Evolutionary conservation across 495 filamentous ascomycete genomes (phyloP).

Genomic region (Oidiodendron maius): DNA sequence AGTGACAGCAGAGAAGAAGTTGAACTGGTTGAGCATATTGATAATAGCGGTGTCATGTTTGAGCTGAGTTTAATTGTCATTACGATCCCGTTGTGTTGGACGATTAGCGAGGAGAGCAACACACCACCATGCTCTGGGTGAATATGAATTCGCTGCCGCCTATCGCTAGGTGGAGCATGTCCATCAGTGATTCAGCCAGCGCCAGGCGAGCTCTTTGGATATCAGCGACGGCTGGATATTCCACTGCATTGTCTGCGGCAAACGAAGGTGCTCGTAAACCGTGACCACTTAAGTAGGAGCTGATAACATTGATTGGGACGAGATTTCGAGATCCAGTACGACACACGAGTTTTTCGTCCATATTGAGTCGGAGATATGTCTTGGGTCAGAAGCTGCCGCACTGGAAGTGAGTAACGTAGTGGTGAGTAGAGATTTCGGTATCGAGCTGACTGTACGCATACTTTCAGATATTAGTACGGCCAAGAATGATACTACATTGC

Average conservation of each 20-base stretch:
- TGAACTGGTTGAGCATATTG: conserved; percentile 26
- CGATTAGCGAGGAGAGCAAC: background rate
- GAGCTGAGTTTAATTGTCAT: conserved; percentile 1
- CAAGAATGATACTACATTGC: no score
- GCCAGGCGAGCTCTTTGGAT: background rate
- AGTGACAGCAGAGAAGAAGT: conserved; percentile 29
- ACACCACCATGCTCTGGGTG: background rate
- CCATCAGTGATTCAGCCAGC: background rate
- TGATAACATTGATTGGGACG: background rate
- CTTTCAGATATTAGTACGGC: no score
- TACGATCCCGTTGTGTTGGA: background rate
- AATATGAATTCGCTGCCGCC: background rate
- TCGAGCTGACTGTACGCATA: no score
- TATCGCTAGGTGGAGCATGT: background rate
- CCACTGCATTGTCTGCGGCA: background rate
- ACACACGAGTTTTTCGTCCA: no score
- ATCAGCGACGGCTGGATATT: background rate
- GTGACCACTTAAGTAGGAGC: background rate
- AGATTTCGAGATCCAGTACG: no score
- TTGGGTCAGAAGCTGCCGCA: no score
- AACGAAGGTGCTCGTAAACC: background rate
- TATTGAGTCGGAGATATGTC: no score
- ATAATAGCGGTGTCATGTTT: conserved; percentile 12
- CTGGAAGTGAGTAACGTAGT: no score
- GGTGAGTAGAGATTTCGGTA: no score